Conservation (phyloP, 176 grass and related monocot species). For the Thinopyrum elongatum region DNA sequence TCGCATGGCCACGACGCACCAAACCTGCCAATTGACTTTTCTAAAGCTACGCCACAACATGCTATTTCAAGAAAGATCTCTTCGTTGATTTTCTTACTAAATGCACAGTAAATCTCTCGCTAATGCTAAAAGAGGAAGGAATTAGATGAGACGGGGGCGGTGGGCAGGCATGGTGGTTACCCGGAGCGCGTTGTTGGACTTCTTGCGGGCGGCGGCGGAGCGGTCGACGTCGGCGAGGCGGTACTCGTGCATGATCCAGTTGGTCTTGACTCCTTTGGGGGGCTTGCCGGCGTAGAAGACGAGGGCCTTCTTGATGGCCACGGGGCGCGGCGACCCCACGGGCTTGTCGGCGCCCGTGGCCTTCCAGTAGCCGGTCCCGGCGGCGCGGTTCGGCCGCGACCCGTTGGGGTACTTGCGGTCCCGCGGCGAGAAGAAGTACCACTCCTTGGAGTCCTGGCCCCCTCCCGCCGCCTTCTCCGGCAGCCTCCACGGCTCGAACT, state of each 20-base stretch:
- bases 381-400: slow-evolving; percentile 66
- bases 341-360: slow-evolving; percentile 94
- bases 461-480: slow-evolving; percentile 67
- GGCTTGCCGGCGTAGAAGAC: slow-evolving; percentile 79
- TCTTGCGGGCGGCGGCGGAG: slow-evolving; percentile 55
- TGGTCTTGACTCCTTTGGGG: slow-evolving; percentile 68
- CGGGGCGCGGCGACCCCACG: slow-evolving; percentile 54
- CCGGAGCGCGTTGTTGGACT: slow-evolving; percentile 64
- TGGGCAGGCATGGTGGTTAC: neutral
- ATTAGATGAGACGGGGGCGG: neutral
- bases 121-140: neutral
- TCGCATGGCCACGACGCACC: neutral
- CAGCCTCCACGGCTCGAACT: slow-evolving; percentile 67
- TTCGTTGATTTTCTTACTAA: neutral
- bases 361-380: slow-evolving; percentile 87
- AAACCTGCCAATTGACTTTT: neutral
- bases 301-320: slow-evolving; percentile 81
- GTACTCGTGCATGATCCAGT: slow-evolving; percentile 99
- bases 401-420: slow-evolving; percentile 98
- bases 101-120: neutral
- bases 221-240: slow-evolving; percentile 79
- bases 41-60: neutral
- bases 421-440: slow-evolving; percentile 90
- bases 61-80: slow-evolving; percentile 12
- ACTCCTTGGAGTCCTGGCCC: slow-evolving; percentile 55